Percentiles rank a stretch among this genome's conserved stretches.
These are phyloP conservation scores for Pinguiococcus pyrenoidosus DNA, from an alignment of 108 stramenopile genomes.

Conservation along the genomic window DNA sequence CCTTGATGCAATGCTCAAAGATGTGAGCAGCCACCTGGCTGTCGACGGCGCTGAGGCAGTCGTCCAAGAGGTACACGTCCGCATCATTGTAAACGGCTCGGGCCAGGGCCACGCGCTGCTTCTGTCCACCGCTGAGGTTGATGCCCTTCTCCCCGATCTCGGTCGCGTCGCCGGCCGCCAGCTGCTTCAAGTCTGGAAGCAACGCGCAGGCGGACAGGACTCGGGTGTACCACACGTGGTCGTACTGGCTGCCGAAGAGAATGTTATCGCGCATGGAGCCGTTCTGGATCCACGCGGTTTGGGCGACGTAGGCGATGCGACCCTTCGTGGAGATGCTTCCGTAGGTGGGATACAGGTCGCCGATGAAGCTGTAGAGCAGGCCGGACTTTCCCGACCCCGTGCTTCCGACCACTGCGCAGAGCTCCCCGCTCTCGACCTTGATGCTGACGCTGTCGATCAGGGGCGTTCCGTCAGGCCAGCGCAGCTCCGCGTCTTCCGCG, in stretches of 20 bases:
- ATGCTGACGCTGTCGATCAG: conserved; percentile 1
- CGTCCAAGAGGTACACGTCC: conserved; percentile 76
- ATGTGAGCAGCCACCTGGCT: conserved; percentile 78
- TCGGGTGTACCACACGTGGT: conserved; percentile 57
- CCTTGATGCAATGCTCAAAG: conserved; percentile 68
- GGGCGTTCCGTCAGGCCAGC: neutral
- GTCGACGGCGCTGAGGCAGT: conserved; percentile 80
- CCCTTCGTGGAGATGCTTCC: conserved; percentile 55
- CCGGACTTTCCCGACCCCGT: conserved; percentile 67
- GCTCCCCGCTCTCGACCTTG: neutral
- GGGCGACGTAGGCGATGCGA: conserved; percentile 61
- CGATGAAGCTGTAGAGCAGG: conserved; percentile 62
- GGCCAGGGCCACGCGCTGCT: conserved; percentile 84
- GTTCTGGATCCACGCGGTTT: conserved; percentile 87
- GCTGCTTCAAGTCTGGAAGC: conserved; percentile 51
- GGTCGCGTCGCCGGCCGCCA: conserved; percentile 66
- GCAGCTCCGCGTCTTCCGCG: neutral
- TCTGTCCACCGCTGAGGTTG: conserved; percentile 81
- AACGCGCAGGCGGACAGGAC: conserved; percentile 58
- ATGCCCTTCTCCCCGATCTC: conserved; percentile 88
- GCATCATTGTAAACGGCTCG: conserved; percentile 78
- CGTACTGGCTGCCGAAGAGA: conserved; percentile 61
- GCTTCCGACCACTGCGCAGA: conserved; percentile 52
- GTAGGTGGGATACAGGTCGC: conserved; percentile 51
- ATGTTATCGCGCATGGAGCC: conserved; percentile 78